Evolutionary conservation across 306 rosid species (phyloP).

Genomic region (Aeschynomene evenia): DNA sequence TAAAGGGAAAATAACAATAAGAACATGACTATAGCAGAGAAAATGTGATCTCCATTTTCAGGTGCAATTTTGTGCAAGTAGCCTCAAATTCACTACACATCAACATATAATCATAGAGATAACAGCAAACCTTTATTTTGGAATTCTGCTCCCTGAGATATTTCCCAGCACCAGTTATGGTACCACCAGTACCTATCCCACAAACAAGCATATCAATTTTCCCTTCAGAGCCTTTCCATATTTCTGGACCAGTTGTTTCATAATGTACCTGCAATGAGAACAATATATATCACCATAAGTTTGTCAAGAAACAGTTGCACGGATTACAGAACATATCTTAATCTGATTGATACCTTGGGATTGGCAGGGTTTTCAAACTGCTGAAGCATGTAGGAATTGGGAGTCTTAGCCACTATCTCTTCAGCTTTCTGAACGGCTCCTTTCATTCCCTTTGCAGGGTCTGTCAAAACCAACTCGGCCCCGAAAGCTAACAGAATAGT

Average conservation of each 20-base stretch:
- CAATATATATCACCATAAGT: constrained; percentile 7
- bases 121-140: constrained; percentile 53
- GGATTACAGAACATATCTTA: constrained; percentile 2
- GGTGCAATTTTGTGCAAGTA: not conserved
- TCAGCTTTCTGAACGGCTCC: constrained; percentile 90
- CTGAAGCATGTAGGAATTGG: constrained; percentile 70
- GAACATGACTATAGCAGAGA: constrained; percentile 6
- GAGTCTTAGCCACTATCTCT: constrained; percentile 73
- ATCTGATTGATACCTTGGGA: constrained; percentile 59
- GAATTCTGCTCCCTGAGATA: constrained; percentile 78
- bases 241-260: constrained; percentile 88
- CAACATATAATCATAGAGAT: not conserved
- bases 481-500: constrained; percentile 71
- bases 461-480: constrained; percentile 75
- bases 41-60: constrained; percentile 3
- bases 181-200: constrained; percentile 85
- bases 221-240: constrained; percentile 73
- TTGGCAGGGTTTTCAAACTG: constrained; percentile 89
- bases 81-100: not conserved
- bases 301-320: constrained; percentile 8
- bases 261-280: constrained; percentile 56
- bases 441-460: constrained; percentile 77
- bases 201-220: constrained; percentile 68
- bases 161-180: constrained; percentile 79
- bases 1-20: constrained; percentile 22